Base-by-base conservation (phyloP, 306 rosid species). In the Glycine soja region DNA sequence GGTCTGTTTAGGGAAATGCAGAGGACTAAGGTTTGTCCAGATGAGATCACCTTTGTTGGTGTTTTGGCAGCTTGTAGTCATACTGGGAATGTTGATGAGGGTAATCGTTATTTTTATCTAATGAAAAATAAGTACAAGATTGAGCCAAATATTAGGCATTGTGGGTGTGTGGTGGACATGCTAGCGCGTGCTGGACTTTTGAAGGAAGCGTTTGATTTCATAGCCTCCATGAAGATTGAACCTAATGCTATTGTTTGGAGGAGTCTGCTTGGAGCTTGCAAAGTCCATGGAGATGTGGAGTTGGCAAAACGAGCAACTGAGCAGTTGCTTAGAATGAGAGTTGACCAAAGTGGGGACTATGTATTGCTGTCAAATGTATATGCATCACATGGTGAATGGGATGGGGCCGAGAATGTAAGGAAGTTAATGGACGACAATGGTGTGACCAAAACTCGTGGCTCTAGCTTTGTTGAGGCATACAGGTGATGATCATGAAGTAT, bases 51-150 rank as follows among this genome's bases (percentile, higher is more conserved):
- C 10, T 89, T 92, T 59, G 85, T 91, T 40, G 95, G 92, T 30
- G 97, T 91, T 78, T 87, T 95, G 78, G 90, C 78, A 71, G 97
- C 97, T 52, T 95, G 99, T 75, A 93, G 99, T 69, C 98, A 95
- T 86, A 94, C 91, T 6, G 98, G 98, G 42, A 88, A 90, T 85
- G 88, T 91, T 68, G 85, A 87, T 18, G 92, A 90, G 87, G 97
- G 97, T 52, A 77, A 81, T 10, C 11, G 72, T 8, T 92, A 89
- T 81, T 91, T 92, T 84, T 85, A 82, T 85, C 87, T 89, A 19
- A 90, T 91, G 95, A 88, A 58, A 75, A 86, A 16, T 69, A 66
- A 75, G 66, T 90, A 86, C 66, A 76, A 77, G 64, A 89, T 92
- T 50, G 89, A 88, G 70, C 92, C 97, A 16, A 86, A 77, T 54